phyloP scores from a whole-genome alignment of 2,329 filamentous ascomycete genomes.

The Gremmenia infestans region DNA sequence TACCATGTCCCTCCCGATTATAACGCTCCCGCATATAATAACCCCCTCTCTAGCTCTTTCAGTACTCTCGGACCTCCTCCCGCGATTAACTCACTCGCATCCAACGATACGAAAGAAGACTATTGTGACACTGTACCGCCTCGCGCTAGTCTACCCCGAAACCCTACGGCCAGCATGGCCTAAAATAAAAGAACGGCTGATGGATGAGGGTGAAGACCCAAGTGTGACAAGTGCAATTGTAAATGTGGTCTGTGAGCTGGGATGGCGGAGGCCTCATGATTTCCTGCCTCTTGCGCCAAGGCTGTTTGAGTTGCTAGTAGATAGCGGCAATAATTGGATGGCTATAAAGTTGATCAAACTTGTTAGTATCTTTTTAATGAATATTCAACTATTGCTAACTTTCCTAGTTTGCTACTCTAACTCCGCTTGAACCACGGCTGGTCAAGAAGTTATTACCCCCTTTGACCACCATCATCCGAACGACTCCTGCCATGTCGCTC shows the following conservation, averaged over 20 bases:
- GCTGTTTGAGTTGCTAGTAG: slow-evolving; percentile 86
- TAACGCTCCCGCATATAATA: slow-evolving; percentile 89
- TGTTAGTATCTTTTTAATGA: slow-evolving; percentile 43
- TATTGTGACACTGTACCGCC: slow-evolving; percentile 85
- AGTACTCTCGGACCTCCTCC: slow-evolving; percentile 78
- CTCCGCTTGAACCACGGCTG: slow-evolving; percentile 83
- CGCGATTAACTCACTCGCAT: slow-evolving; percentile 80
- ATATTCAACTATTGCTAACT: neutral
- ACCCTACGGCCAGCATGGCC: slow-evolving; percentile 90
- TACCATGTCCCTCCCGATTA: slow-evolving; percentile 79
- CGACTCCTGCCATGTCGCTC: slow-evolving; percentile 95
- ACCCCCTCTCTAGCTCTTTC: slow-evolving; percentile 90
- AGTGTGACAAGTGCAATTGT: slow-evolving; percentile 95
- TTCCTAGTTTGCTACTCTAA: slow-evolving; percentile 81
- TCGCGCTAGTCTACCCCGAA: slow-evolving; percentile 95
- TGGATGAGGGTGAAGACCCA: slow-evolving; percentile 84
- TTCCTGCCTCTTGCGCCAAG: slow-evolving; percentile 88
- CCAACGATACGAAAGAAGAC: slow-evolving; percentile 90
- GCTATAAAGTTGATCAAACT: slow-evolving; percentile 98
- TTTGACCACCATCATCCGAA: slow-evolving; percentile 86
- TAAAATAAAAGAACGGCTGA: slow-evolving; percentile 89
- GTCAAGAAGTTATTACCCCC: slow-evolving; percentile 89
- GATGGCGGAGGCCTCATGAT: slow-evolving; percentile 89
- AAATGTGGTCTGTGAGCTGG: slow-evolving; percentile 93
- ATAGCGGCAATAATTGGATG: slow-evolving; percentile 98